phyloP scores from a whole-genome alignment of 768 basidiomycete genomes.

The Amyloporia xantha region DNA sequence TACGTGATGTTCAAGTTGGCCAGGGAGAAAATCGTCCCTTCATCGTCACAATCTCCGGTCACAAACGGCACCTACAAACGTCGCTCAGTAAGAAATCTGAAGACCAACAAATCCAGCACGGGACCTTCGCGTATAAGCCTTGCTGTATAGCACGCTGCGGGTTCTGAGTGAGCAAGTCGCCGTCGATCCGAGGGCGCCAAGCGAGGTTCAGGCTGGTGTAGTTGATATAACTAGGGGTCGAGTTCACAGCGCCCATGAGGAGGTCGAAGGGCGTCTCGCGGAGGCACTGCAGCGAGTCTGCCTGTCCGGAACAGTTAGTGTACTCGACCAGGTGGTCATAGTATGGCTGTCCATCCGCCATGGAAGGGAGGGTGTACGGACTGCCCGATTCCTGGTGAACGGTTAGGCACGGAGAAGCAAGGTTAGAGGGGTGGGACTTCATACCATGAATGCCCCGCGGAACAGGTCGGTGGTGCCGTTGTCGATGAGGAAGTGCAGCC shows the following conservation, averaged over 20 bases:
- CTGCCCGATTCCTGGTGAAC: not conserved
- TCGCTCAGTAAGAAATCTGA: not conserved
- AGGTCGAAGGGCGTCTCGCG: constrained; percentile 27
- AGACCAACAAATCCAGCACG: not conserved
- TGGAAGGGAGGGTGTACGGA: not conserved
- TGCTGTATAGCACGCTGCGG: not conserved
- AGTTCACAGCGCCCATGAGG: constrained; percentile 27
- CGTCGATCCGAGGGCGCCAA: not conserved
- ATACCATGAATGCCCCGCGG: constrained; percentile 32
- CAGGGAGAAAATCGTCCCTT: not conserved
- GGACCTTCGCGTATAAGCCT: not conserved
- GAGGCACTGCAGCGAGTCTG: constrained; percentile 38
- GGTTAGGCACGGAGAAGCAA: not conserved
- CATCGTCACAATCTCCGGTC: not conserved
- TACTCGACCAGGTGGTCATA: constrained; percentile 37
- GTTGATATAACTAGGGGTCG: constrained; percentile 24
- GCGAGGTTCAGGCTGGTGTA: not conserved
- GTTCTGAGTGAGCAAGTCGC: not conserved
- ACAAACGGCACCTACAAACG: not conserved
- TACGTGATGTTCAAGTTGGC: not conserved
- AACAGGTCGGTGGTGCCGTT: constrained; percentile 12
- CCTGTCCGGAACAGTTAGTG: constrained; percentile 28
- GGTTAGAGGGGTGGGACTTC: not conserved
- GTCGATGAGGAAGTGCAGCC: constrained; percentile 19
- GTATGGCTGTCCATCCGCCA: constrained; percentile 20